Percentiles rank a stretch among this genome's conserved stretches.
Evolutionary conservation across 2,329 filamentous ascomycete genomes (phyloP).

Genomic region (Ascochyta pisi): DNA sequence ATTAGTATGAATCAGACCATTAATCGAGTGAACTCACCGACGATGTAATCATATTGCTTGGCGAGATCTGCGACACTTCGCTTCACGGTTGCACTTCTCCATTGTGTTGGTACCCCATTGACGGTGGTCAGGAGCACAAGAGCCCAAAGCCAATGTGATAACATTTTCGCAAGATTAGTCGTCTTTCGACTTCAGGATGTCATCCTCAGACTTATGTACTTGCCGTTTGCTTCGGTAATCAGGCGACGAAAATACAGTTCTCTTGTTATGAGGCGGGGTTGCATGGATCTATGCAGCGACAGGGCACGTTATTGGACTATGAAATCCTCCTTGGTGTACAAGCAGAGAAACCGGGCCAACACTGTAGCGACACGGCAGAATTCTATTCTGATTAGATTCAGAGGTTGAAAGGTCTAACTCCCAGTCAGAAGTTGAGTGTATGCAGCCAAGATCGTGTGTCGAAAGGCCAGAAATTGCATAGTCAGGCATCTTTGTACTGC

Average conservation of each 20-base stretch:
- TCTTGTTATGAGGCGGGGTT: background rate
- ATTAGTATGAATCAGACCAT: background rate
- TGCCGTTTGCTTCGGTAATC: background rate
- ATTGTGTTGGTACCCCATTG: background rate
- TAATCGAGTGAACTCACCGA: background rate
- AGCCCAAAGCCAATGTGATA: background rate
- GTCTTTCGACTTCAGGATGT: background rate
- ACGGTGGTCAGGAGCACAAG: background rate
- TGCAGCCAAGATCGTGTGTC: no score
- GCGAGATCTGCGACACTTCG: background rate
- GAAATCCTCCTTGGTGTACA: background rate
- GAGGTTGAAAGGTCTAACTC: background rate
- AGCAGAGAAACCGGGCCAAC: background rate
- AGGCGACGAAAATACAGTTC: background rate
- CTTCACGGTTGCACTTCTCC: background rate
- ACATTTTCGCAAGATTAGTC: background rate
- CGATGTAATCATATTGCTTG: conserved; percentile 5
- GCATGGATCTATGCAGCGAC: background rate
- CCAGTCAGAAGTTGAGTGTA: no score
- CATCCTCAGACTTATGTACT: background rate
- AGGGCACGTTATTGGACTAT: background rate
- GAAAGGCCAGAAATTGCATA: no score
- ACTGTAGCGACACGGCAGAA: background rate
- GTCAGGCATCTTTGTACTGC: no score
- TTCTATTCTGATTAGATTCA: background rate